phyloP scores from a whole-genome alignment of 139 green algal genomes.

The Monoraphidium neglectum region DNA sequence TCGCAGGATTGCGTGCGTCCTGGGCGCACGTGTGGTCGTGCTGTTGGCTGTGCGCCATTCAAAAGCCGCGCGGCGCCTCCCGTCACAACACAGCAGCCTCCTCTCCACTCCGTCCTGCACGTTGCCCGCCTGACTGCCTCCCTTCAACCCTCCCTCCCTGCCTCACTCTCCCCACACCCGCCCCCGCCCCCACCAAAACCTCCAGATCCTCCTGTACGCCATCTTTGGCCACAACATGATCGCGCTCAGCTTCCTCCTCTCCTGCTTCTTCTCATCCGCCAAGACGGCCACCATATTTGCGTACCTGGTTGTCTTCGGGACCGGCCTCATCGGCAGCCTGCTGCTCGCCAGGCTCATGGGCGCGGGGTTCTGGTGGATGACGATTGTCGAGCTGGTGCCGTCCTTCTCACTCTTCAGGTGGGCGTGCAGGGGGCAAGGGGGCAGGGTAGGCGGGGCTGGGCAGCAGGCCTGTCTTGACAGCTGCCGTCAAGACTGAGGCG shows the following conservation, averaged over 20 bases:
- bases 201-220: slow-evolving; percentile 84
- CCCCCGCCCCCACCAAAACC: neutral
- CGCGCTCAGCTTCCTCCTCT: slow-evolving; percentile 77
- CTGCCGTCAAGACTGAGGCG: too few species aligned
- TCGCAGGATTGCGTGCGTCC: too few species aligned
- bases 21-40: too few species aligned
- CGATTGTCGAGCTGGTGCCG: slow-evolving; percentile 75
- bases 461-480: too few species aligned
- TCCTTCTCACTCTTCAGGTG: slow-evolving; percentile 76
- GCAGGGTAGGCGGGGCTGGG: too few species aligned
- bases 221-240: slow-evolving; percentile 84
- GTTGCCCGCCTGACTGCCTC: too few species aligned
- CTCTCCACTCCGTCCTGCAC: too few species aligned
- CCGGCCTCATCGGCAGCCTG: slow-evolving; percentile 61
- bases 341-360: slow-evolving; percentile 35
- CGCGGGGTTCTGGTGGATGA: slow-evolving; percentile 34
- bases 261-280: slow-evolving; percentile 60
- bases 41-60: too few species aligned
- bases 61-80: too few species aligned
- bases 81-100: too few species aligned
- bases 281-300: slow-evolving; percentile 63
- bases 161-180: too few species aligned
- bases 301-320: slow-evolving; percentile 80
- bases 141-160: too few species aligned
- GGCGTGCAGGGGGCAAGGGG: neutral